Conservation (phyloP, 108 stramenopile species). For the Epipyxis sp. region DNA sequence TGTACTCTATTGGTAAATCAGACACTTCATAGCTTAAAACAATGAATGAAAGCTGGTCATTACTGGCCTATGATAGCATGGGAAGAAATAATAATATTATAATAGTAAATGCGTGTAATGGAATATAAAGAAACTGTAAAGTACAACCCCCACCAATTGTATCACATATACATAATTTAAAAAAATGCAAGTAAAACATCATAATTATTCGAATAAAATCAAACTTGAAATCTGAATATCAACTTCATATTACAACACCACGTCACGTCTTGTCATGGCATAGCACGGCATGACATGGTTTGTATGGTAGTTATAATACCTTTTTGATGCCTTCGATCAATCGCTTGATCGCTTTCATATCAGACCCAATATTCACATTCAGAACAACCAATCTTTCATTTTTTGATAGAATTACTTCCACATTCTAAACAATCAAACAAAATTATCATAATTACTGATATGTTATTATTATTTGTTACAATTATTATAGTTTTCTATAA, state of each 20-base stretch:
- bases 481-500: background rate
- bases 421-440: background rate
- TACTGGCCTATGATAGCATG: no score
- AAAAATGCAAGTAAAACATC: no score
- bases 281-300: no score
- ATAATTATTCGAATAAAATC: no score
- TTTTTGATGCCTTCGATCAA: conserved; percentile 37
- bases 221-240: no score
- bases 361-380: conserved; percentile 37
- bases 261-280: no score
- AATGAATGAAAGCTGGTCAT: conserved; percentile 37
- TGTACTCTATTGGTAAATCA: background rate
- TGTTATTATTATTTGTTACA: background rate
- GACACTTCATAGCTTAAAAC: background rate
- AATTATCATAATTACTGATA: background rate
- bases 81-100: no score
- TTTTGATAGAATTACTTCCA: conserved; percentile 1
- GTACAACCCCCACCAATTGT: no score
- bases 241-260: no score
- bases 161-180: no score
- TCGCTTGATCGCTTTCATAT: conserved; percentile 45
- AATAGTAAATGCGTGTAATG: conserved; percentile 40
- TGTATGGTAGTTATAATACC: no score
- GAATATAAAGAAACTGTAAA: conserved; percentile 39
- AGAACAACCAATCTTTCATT: conserved; percentile 30